These are phyloP conservation scores for Emmonsia crescens DNA, from an alignment of 2,329 filamentous ascomycete species.

Conservation along the genomic window DNA sequence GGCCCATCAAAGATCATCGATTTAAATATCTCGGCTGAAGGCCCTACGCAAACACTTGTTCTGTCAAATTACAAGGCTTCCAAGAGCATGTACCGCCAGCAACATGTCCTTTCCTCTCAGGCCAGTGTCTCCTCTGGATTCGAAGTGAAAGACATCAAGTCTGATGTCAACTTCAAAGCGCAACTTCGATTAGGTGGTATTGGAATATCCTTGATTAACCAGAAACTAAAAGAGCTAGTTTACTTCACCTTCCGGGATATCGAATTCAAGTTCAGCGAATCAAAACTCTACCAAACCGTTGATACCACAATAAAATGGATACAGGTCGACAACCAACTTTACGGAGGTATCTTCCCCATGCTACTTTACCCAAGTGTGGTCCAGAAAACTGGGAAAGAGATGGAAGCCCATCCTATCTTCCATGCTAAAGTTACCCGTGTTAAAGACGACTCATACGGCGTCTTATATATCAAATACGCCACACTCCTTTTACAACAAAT, in stretches of 20 bases:
- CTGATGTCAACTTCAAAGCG: conserved; percentile 76
- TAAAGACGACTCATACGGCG: conserved; percentile 96
- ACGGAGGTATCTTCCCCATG: conserved; percentile 96
- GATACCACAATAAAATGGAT: conserved; percentile 95
- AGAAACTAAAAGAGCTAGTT: conserved; percentile 79
- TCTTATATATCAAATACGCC: conserved; percentile 97
- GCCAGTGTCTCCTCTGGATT: conserved; percentile 59
- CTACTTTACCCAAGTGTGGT: conserved; percentile 95
- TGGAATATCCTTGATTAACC: conserved; percentile 86
- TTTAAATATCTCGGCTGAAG: conserved; percentile 89
- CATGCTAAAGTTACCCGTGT: conserved; percentile 85
- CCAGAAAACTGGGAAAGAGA: conserved; percentile 90
- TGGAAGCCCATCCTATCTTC: conserved; percentile 89
- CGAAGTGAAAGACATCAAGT: conserved; percentile 87
- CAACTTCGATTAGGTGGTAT: conserved; percentile 82
- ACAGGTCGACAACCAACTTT: conserved; percentile 96
- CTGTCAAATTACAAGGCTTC: conserved; percentile 88
- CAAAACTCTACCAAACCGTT: conserved; percentile 83
- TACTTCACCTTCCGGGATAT: conserved; percentile 91
- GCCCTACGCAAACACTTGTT: conserved; percentile 88
- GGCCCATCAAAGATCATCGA: conserved; percentile 78
- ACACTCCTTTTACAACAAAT: conserved; percentile 91
- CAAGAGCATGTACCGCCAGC: conserved; percentile 78
- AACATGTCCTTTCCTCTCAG: conserved; percentile 44
- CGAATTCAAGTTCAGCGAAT: conserved; percentile 83